phyloP scores from a whole-genome alignment of 805 yeast species.

The Yarrowia deformans region DNA sequence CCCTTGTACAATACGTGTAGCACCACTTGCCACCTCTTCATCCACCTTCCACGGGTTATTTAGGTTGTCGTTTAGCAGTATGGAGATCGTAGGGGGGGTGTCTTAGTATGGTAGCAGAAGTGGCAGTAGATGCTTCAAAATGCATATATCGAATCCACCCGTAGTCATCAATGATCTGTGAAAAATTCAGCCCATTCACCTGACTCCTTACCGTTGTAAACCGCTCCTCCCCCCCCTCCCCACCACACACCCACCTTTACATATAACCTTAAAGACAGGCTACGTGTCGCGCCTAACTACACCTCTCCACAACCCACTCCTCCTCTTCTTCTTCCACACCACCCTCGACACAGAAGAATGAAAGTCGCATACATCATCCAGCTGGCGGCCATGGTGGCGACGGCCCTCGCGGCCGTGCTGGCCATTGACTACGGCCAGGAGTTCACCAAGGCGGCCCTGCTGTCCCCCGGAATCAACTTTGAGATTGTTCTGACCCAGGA shows the following conservation, averaged over 20 bases:
- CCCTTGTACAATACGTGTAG: no score
- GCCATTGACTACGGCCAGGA: conserved; percentile 93
- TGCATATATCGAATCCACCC: no score
- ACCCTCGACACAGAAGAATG: not conserved
- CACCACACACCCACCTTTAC: not conserved
- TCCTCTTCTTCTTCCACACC: not conserved
- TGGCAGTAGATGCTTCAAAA: no score
- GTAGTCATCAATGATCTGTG: not conserved
- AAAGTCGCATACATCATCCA: conserved; percentile 25
- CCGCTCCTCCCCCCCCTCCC: not conserved
- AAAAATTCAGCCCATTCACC: no score
- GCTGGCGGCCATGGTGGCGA: conserved; percentile 40
- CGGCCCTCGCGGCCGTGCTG: conserved; percentile 65
- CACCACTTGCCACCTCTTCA: conserved; percentile 2
- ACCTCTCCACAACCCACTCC: not conserved
- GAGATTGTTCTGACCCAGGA: conserved; percentile 90
- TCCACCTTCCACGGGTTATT: not conserved
- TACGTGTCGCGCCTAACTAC: conserved; percentile 22
- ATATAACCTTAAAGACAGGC: not conserved
- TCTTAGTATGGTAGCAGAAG: no score
- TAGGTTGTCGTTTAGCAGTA: conserved; percentile 1
- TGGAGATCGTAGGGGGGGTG: not conserved
- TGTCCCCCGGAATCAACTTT: conserved; percentile 89
- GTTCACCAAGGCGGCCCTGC: conserved; percentile 81
- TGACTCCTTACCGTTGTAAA: no score